Evolutionary conservation across 345 rosid species (phyloP).

Genomic region (Camelina neglecta): DNA sequence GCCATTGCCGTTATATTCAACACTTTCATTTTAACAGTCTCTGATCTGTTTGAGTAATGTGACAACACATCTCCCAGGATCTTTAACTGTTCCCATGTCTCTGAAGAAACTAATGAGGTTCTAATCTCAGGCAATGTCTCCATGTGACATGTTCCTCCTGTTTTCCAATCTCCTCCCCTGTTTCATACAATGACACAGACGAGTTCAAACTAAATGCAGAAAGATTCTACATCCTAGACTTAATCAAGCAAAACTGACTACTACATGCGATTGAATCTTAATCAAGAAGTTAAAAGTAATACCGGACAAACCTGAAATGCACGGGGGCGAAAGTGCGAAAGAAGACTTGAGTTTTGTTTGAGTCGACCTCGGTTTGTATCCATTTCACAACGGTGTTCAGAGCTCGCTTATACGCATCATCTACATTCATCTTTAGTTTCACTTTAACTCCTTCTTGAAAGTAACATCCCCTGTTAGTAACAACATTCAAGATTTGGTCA

Average conservation of each 20-base stretch:
- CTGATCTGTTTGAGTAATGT: slow-evolving; percentile 42
- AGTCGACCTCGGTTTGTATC: slow-evolving; percentile 58
- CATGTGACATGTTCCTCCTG: slow-evolving; percentile 58
- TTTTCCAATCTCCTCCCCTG: slow-evolving; percentile 67
- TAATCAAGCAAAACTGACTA: neutral
- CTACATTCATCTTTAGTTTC: slow-evolving; percentile 63
- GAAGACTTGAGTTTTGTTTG: slow-evolving; percentile 63
- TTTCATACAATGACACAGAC: neutral
- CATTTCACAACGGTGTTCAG: slow-evolving; percentile 60
- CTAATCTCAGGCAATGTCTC: slow-evolving; percentile 71
- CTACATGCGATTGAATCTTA: neutral
- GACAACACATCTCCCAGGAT: slow-evolving; percentile 48
- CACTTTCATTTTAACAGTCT: slow-evolving; percentile 43
- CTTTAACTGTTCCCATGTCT: slow-evolving; percentile 47
- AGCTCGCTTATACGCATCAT: slow-evolving; percentile 62
- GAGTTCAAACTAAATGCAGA: neutral
- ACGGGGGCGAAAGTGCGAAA: slow-evolving; percentile 79
- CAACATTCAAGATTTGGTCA: slow-evolving; percentile 30
- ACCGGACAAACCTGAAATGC: slow-evolving; percentile 69
- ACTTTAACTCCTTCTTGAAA: slow-evolving; percentile 68
- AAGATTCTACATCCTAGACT: neutral
- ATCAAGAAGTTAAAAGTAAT: neutral
- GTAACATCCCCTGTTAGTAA: slow-evolving; percentile 61
- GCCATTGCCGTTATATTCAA: slow-evolving; percentile 74
- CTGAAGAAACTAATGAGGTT: slow-evolving; percentile 41